Evolutionary conservation across 805 yeast genomes (phyloP).

Genomic region (Cyberlindnera saturnus): DNA sequence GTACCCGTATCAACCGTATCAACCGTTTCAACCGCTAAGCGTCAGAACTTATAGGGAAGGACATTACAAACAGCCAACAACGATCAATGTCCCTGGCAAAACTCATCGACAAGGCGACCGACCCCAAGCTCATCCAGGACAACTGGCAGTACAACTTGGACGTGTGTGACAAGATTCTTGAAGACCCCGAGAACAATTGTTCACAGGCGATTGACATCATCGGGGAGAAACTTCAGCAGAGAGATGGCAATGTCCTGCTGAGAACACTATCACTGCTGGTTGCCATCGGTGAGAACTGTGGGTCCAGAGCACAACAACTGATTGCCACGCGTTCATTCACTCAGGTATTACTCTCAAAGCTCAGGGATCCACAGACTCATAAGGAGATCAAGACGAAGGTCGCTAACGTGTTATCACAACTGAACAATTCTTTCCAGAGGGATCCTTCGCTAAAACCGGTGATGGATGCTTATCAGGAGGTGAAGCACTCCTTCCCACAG

Average conservation of each 20-base stretch:
- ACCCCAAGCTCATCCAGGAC: constrained; percentile 54
- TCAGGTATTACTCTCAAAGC: constrained; percentile 39
- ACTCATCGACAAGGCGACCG: constrained; percentile 46
- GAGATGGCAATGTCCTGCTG: constrained; percentile 61
- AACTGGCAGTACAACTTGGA: constrained; percentile 62
- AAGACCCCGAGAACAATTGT: constrained; percentile 45
- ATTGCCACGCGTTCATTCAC: constrained; percentile 55
- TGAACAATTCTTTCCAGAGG: constrained; percentile 53
- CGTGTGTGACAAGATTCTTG: constrained; percentile 60
- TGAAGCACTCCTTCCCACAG: constrained; percentile 37
- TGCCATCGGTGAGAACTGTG: constrained; percentile 72
- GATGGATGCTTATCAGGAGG: constrained; percentile 49
- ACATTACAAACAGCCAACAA: too few relatives aligned
- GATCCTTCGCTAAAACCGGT: constrained; percentile 78
- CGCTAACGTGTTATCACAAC: constrained; percentile 61
- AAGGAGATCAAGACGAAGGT: constrained; percentile 57
- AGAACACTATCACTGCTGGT: constrained; percentile 49
- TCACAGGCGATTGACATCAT: constrained; percentile 39
- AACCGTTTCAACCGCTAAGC: too few relatives aligned
- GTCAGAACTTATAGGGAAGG: too few relatives aligned
- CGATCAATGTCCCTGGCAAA: constrained; percentile 2
- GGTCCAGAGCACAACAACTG: constrained; percentile 58
- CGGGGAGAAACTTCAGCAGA: constrained; percentile 38
- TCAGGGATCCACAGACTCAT: constrained; percentile 54
- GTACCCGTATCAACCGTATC: too few relatives aligned